phyloP scores from a whole-genome alignment of 75 land plant species.

The Azolla pinnata region DNA sequence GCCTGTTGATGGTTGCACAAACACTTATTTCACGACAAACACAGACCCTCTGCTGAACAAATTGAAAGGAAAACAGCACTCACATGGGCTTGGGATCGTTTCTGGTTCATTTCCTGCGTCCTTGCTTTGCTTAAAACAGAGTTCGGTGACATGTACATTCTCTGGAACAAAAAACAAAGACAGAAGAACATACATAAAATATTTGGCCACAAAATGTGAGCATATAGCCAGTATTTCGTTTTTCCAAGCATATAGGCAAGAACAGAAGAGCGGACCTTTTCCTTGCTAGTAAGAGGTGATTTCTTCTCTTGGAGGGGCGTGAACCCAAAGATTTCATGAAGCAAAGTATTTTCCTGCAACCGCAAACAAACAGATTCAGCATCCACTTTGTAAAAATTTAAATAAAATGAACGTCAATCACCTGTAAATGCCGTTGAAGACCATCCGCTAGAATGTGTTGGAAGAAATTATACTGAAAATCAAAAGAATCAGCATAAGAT shows the following conservation, averaged over 20 bases:
- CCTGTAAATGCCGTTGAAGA: slow-evolving; percentile 85
- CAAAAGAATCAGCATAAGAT: too few species aligned
- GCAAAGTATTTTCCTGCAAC: slow-evolving; percentile 67
- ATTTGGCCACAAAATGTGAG: background rate
- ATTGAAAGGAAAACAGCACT: background rate
- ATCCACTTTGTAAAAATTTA: background rate
- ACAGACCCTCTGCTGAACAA: background rate
- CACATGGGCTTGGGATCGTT: slow-evolving; percentile 49
- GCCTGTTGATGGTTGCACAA: background rate
- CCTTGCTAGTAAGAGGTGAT: slow-evolving; percentile 25
- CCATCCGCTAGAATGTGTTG: slow-evolving; percentile 65
- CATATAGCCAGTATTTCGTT: background rate
- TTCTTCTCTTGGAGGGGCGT: slow-evolving; percentile 37
- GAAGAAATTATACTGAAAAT: too few species aligned
- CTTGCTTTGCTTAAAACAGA: slow-evolving; percentile 62
- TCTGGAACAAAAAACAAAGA: slow-evolving; percentile 36
- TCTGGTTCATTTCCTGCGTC: slow-evolving; percentile 59
- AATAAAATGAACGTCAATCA: slow-evolving; percentile 4
- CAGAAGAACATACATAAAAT: background rate
- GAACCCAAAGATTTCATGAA: slow-evolving; percentile 74
- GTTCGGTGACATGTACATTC: slow-evolving; percentile 56
- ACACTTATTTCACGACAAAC: background rate
- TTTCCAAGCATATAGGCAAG: too few species aligned
- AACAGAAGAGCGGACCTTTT: slow-evolving; percentile 42
- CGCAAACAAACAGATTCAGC: background rate